Evolutionary conservation across 148 eudicot species (phyloP), one percentile per base, ranked within the genome.

Genomic region (Vaccinium vitisidaea): DNA sequence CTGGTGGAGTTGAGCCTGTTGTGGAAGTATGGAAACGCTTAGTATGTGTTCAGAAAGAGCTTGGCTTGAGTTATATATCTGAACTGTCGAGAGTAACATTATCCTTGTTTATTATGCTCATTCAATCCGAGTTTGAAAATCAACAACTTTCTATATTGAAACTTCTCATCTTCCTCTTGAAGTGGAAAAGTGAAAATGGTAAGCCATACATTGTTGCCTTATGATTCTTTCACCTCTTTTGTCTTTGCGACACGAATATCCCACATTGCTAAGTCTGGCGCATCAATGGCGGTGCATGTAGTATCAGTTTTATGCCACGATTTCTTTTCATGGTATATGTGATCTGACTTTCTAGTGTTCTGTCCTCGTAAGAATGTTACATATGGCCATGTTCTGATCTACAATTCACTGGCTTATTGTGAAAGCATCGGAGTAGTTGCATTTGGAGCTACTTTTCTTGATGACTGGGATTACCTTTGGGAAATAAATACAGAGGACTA

Each of bases 151-250:
- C 87, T 75, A 74, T 93, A 75, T 83, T 95, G 79, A 92, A 89
- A 58, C 85, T 97, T 85, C 89, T 95, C 61, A 63, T 84, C 59
- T 88, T 89, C 78, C 87, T 95, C 71, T 79, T 95, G 78, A 87
- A 86, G 49, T 97, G 99, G 99, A 90, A 89, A 88, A 86, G 73
- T 83, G 88, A 91, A 89, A 88, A 88, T 86, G 99, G 99, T 97
- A 92, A 79, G 84, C 54, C 75, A 23, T 77, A 63, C n/a, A 30
- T 0, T 56, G 19, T n/a, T 30, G 55, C 25, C 39, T 81, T 69
- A 32, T 67, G 81, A 27, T 77, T 48, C 54, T 71, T 78, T 11
- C 63, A 13, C 46, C 55, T 32, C 19, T 73, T 27, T 27, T 0
- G 30, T 27, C 30, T 27, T 53, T 39, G 30, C 52, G 19, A 36